Evolutionary conservation across 2,329 filamentous ascomycete species (phyloP).

Genomic region (Microcera coccophila): DNA sequence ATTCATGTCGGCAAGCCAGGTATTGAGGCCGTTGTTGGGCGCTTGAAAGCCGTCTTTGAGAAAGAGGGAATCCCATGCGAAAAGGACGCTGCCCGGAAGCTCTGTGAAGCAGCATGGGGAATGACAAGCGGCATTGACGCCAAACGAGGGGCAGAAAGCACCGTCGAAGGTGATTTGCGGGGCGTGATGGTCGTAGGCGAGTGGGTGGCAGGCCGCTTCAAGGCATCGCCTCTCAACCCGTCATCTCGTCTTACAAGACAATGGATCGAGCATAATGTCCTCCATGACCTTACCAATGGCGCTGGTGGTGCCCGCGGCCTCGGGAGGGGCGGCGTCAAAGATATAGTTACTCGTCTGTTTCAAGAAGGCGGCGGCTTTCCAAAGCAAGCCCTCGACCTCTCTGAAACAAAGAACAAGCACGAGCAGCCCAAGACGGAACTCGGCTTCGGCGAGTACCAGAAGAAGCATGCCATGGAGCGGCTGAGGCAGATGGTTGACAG

Average conservation of each 20-base stretch:
- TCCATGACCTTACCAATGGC: conserved; percentile 64
- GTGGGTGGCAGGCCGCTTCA: conserved; percentile 74
- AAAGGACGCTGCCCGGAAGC: conserved; percentile 77
- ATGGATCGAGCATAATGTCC: conserved; percentile 72
- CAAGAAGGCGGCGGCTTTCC: conserved; percentile 75
- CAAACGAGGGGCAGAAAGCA: conserved; percentile 62
- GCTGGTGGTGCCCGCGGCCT: conserved; percentile 68
- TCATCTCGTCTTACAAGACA: conserved; percentile 59
- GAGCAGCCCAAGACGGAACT: conserved; percentile 58
- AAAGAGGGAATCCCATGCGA: conserved; percentile 88
- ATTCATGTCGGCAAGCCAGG: conserved; percentile 88
- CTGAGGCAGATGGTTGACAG: conserved; percentile 74
- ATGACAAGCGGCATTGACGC: conserved; percentile 69
- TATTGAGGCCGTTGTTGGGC: conserved; percentile 76
- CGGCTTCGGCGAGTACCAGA: conserved; percentile 68
- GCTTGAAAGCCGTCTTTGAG: conserved; percentile 79
- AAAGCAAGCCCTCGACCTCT: conserved; percentile 46
- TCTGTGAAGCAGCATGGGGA: conserved; percentile 81
- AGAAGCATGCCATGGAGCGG: conserved; percentile 68
- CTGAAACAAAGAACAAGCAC: conserved; percentile 38
- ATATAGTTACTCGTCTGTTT: conserved; percentile 75
- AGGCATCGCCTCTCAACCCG: conserved; percentile 41
- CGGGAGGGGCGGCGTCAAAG: conserved; percentile 67
- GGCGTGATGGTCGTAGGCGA: conserved; percentile 83
- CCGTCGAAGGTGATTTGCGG: conserved; percentile 69